phyloP scores from a whole-genome alignment of 192 early-diverging fungal genomes.

The Coemansia sp. region DNA sequence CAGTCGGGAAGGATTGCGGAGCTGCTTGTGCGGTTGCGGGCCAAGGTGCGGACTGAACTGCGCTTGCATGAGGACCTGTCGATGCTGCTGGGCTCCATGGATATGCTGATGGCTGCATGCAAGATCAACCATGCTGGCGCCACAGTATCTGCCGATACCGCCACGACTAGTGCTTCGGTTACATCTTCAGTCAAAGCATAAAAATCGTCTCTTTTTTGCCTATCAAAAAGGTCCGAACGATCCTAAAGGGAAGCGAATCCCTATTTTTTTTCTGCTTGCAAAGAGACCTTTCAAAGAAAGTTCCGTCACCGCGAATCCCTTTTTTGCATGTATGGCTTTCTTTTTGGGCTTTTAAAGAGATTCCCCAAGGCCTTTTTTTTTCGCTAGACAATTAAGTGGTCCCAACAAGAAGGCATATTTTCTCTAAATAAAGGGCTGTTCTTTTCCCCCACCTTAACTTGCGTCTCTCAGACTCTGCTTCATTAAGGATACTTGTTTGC shows the following conservation, averaged over 20 bases:
- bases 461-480: too few relatives aligned
- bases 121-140: conserved; percentile 31
- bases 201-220: neutral
- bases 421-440: neutral
- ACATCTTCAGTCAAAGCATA: too few relatives aligned
- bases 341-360: too few relatives aligned
- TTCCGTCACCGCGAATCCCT: conserved; percentile 2
- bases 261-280: neutral
- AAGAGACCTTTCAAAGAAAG: neutral
- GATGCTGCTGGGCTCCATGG: conserved; percentile 80
- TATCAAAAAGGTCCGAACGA: neutral
- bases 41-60: conserved; percentile 78
- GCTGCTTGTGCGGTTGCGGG: conserved; percentile 61
- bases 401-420: neutral
- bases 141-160: conserved; percentile 2
- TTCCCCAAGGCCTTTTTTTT: too few relatives aligned
- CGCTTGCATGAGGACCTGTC: conserved; percentile 71
- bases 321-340: neutral
- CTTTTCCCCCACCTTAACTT: neutral
- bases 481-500: neutral
- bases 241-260: neutral
- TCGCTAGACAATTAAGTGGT: too few relatives aligned
- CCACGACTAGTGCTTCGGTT: neutral
- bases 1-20: conserved; percentile 82
- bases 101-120: conserved; percentile 63